Evolutionary conservation across 225 moss, liverwort and hornwort genomes (phyloP), one percentile per base, ranked within the genome.

Genomic region (Climacium dendroides): DNA sequence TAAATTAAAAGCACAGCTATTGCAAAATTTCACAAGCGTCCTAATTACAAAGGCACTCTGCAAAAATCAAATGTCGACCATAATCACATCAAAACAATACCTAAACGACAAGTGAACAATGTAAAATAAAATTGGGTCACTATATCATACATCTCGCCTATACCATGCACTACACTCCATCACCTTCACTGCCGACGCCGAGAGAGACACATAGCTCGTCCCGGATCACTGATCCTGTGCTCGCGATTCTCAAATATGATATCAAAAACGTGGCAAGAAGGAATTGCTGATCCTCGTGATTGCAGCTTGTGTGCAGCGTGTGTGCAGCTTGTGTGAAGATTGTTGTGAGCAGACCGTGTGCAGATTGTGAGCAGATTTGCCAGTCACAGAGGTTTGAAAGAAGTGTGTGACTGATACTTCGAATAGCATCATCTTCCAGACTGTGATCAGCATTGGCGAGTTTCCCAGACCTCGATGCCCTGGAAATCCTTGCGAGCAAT

Each of bases 381-480:
- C 25, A 57, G 28, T 39, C 57, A 37, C 78, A 11, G 57, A 78
- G 28, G 10, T 8, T 57, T 78, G 78, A 18, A 39, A 37, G 11
- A 78, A 78, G 78, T 39, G 18, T 6, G 37, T 37, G 11, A 78
- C 57, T 78, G 57, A 81, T 24, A 10, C 34, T 25, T 64, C 15
- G 6, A 35, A 24, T 28, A 78, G 78, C 3, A 58, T 57, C 28
- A 26, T 39, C 78, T 58, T 57, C 39, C 39, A 39, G 85, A 63
- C n/a, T 55, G 79, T 73, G 55, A 26, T 89, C 70, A 78, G 71
- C 82, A 88, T 43, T 85, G 85, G 48, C 84, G 87, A 70, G 94
- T 96, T 89, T 98, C 96, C 96, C 96, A 98, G 60, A 98, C 93
- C 75, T 98, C 98, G n/a, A 98, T 83, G 10, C 95, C 96, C 91